A percentile compares a stretch with the other conserved stretches of the same genome.
These are phyloP conservation scores for Pythium volutum DNA, from an alignment of 352 stramenopile species.

Conservation along the genomic window DNA sequence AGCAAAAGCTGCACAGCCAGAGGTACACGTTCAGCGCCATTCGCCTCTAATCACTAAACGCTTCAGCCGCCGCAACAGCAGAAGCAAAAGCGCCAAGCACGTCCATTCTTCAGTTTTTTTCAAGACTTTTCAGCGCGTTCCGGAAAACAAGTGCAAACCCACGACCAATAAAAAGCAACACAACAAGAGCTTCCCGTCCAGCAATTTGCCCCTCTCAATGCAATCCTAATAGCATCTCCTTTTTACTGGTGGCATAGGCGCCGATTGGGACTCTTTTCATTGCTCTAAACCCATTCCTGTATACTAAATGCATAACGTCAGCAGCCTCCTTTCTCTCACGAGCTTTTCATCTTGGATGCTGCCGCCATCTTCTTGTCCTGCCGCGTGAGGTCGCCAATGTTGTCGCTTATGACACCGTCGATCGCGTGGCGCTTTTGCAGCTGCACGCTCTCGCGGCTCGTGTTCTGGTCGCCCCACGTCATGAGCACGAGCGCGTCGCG, in stretches of 20 bases:
- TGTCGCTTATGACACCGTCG: constrained; percentile 83
- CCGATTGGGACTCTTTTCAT: no score
- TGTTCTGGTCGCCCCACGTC: constrained; percentile 82
- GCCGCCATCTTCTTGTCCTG: constrained; percentile 4
- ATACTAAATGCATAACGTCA: no score
- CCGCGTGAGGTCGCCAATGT: constrained; percentile 66
- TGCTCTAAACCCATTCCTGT: no score
- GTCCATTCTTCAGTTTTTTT: no score
- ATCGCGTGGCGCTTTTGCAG: constrained; percentile 62
- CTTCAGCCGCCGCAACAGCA: no score
- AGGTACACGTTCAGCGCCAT: constrained; percentile 6
- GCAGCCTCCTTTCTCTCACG: background rate
- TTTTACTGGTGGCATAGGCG: no score
- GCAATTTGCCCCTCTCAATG: no score
- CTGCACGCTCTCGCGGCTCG: constrained; percentile 65
- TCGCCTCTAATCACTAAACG: background rate
- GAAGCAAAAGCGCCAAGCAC: background rate
- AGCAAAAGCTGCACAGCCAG: background rate
- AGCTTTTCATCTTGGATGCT: background rate
- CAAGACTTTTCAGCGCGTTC: no score
- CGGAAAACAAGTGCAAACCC: no score
- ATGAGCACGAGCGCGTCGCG: constrained; percentile 41
- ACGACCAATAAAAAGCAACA: no score
- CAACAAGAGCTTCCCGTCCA: no score
- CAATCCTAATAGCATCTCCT: no score